phyloP scores from a whole-genome alignment of 805 yeast species.

The Metschnikowia henanensis region DNA sequence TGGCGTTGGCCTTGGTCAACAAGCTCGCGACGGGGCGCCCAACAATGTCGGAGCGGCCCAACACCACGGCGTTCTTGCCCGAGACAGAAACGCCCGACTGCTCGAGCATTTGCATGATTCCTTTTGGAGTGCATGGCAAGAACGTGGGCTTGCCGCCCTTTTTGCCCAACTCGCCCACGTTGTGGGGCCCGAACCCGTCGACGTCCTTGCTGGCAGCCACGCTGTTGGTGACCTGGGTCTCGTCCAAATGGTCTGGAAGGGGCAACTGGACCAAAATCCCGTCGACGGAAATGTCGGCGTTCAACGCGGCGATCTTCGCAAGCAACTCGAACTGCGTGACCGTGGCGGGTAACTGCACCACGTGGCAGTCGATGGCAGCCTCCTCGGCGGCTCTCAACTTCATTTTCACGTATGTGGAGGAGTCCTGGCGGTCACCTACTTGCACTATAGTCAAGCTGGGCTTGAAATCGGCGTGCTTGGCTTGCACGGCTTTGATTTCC shows the following conservation, averaged over 20 bases:
- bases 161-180: slow-evolving; percentile 75
- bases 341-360: slow-evolving; percentile 57
- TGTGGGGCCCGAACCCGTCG: slow-evolving; percentile 79
- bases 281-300: slow-evolving; percentile 59
- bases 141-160: slow-evolving; percentile 69
- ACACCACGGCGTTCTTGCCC: slow-evolving; percentile 78
- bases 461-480: slow-evolving; percentile 51
- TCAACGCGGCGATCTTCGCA: slow-evolving; percentile 52
- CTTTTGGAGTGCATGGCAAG: slow-evolving; percentile 85
- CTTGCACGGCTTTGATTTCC: slow-evolving; percentile 42
- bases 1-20: slow-evolving; percentile 69
- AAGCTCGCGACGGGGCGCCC: slow-evolving; percentile 79
- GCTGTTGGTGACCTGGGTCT: slow-evolving; percentile 63
- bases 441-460: slow-evolving; percentile 73
- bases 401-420: slow-evolving; percentile 80
- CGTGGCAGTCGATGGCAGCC: slow-evolving; percentile 61
- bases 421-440: slow-evolving; percentile 76
- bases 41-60: slow-evolving; percentile 85
- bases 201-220: slow-evolving; percentile 72
- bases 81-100: slow-evolving; percentile 53
- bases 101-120: slow-evolving; percentile 64
- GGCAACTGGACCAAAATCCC: slow-evolving; percentile 81
- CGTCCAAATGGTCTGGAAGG: slow-evolving; percentile 68
- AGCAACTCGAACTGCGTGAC: slow-evolving; percentile 58
- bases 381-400: slow-evolving; percentile 75